Conservation (phyloP, 2,329 filamentous ascomycete genomes). For the Ophiostoma sp. region DNA sequence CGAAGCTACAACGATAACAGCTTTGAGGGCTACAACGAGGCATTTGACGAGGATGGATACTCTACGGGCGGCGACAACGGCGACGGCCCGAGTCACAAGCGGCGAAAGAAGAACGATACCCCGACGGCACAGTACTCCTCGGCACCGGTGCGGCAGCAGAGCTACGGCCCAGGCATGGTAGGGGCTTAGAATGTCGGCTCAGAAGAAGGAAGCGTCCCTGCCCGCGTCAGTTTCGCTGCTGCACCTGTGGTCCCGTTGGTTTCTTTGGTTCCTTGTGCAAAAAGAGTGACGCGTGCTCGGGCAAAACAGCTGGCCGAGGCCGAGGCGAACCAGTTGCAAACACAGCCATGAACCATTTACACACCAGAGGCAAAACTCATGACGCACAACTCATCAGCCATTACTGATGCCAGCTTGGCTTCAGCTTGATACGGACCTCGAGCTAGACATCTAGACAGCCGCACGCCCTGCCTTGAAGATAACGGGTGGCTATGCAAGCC, state of each 20-base stretch:
- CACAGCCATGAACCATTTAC: not conserved
- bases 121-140: slow-evolving; percentile 40
- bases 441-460: not conserved
- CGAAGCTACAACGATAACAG: slow-evolving; percentile 69
- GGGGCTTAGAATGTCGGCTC: slow-evolving; percentile 41
- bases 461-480: too few relatives aligned
- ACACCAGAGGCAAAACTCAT: not conserved
- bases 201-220: not conserved
- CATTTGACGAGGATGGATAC: slow-evolving; percentile 57
- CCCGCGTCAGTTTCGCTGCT: not conserved
- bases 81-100: slow-evolving; percentile 54
- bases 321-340: not conserved
- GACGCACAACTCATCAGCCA: too few relatives aligned
- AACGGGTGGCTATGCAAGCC: too few relatives aligned
- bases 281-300: not conserved
- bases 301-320: not conserved
- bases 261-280: not conserved
- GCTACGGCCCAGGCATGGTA: slow-evolving; percentile 55
- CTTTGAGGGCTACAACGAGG: slow-evolving; percentile 69
- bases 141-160: slow-evolving; percentile 44
- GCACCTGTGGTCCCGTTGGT: not conserved
- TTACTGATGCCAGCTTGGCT: not conserved
- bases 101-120: slow-evolving; percentile 57
- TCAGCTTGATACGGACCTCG: not conserved
- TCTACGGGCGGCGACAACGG: slow-evolving; percentile 70